Conservation (phyloP, 116 monocot genomes). For the Papilionanthe hybrid region DNA sequence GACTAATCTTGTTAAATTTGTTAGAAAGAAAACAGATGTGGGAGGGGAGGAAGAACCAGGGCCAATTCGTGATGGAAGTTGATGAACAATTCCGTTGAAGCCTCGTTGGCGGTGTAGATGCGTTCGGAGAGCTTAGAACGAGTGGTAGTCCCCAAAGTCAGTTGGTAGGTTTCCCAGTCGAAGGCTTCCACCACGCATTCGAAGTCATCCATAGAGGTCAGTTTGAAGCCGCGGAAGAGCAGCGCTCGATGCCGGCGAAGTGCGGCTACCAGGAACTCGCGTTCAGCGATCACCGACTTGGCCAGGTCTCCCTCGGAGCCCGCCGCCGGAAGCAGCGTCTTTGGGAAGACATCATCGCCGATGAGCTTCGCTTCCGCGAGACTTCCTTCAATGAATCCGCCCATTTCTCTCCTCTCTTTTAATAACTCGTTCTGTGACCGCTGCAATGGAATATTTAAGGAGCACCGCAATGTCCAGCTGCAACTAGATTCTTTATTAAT, state of each 20-base stretch:
- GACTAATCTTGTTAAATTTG: too few relatives aligned
- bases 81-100: conserved; percentile 18
- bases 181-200: conserved; percentile 7
- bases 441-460: too few relatives aligned
- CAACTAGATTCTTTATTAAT: too few relatives aligned
- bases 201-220: background rate
- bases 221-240: conserved; percentile 17
- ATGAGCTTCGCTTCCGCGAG: conserved; percentile 1
- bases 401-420: background rate
- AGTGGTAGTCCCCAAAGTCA: background rate
- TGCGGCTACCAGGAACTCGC: background rate
- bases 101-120: conserved; percentile 28
- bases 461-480: too few relatives aligned
- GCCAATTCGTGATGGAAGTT: conserved; percentile 45
- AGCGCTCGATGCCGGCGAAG: conserved; percentile 1
- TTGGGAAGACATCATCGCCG: conserved; percentile 2
- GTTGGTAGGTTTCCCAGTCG: background rate
- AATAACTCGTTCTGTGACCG: too few relatives aligned
- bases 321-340: conserved; percentile 1
- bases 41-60: background rate
- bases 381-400: conserved; percentile 9
- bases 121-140: conserved; percentile 10
- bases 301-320: background rate
- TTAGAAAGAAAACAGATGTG: background rate
- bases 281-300: background rate